Conservation (phyloP, 1,284 basidiomycete genomes). For the Cystobasidium slooffiae region DNA sequence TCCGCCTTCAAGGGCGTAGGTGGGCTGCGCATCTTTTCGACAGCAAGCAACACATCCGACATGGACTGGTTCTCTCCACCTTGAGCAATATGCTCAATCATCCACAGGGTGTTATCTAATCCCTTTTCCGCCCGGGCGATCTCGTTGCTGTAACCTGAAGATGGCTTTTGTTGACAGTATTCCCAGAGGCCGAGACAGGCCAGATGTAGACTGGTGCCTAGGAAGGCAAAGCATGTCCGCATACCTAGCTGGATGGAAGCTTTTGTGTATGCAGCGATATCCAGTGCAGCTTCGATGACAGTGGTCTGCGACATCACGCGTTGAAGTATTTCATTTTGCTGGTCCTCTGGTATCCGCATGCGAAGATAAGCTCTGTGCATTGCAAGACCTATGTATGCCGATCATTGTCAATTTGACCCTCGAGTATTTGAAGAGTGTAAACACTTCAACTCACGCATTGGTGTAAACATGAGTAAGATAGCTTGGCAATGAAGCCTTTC, state of each 20-base stretch:
- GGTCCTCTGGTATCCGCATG: neutral
- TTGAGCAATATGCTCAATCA: constrained; percentile 7
- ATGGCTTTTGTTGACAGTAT: neutral
- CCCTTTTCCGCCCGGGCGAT: neutral
- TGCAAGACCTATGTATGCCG: neutral
- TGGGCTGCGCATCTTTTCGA: neutral
- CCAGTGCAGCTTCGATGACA: constrained; percentile 15
- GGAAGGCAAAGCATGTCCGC: constrained; percentile 12
- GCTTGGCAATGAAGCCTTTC: constrained; percentile 15
- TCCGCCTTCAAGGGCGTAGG: neutral
- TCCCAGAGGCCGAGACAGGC: constrained; percentile 29
- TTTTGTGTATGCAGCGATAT: constrained; percentile 7
- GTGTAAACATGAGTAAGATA: neutral
- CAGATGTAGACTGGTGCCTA: constrained; percentile 11
- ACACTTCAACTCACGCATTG: constrained; percentile 8
- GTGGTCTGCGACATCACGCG: constrained; percentile 3
- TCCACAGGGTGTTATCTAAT: neutral
- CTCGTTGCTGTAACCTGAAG: neutral
- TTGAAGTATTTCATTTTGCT: neutral
- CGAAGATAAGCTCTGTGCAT: constrained; percentile 10
- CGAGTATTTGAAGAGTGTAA: too few species aligned
- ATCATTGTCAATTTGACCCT: too few species aligned
- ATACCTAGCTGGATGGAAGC: constrained; percentile 12
- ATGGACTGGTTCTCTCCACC: constrained; percentile 14
- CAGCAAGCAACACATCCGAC: constrained; percentile 5